Evolutionary conservation across 1,139 yeast genomes (phyloP), one percentile per base, ranked within the genome.

Genomic region (Candida anutae): DNA sequence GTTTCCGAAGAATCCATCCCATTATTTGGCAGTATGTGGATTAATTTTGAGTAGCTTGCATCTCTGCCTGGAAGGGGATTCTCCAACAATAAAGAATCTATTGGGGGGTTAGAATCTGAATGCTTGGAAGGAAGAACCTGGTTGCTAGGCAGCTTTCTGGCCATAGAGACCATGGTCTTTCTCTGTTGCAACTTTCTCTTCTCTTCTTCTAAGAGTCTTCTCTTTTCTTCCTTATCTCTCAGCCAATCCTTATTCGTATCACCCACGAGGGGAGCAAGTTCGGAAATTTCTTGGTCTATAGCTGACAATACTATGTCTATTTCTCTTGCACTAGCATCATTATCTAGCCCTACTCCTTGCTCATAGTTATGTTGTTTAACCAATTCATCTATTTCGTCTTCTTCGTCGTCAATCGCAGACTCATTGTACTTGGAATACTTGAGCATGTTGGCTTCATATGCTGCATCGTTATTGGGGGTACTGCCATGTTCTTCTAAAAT

Each of bases 211-310:
- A 48, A 32, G 24, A 34, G 35, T 23, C 42, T 42, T 31, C 44
- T 43, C 24, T 42, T 40, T 22, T 44, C 49, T 28, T 45, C 52
- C 29, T 45, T 47, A 25, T 51, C 53, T 24, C 42, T 43, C 32
- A 48, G 37, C 19, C 50, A 36, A 8, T 48, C 59, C 24, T 55
- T 56, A 38, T 53, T 50, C 31, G 56, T 60, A 4, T 58, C 61
- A 38, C 54, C 57, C 22, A 60, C 55, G 29, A 61, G 47, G 5
- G 69, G 68, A 10, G 59, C 62, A 29, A 64, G 45, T 20, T 57
- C 46, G 9, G 63, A 64, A 17, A 65, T 58, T 32, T 65, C 70
- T 33, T 54, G 62, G 33, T 63, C 68, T 24, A 65, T 50, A 5
- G 47, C 49, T 6, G 54, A 40, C 22, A 62, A 40, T 26, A 50